phyloP scores from a whole-genome alignment of 345 rosid genomes.

The Brassica incana region DNA sequence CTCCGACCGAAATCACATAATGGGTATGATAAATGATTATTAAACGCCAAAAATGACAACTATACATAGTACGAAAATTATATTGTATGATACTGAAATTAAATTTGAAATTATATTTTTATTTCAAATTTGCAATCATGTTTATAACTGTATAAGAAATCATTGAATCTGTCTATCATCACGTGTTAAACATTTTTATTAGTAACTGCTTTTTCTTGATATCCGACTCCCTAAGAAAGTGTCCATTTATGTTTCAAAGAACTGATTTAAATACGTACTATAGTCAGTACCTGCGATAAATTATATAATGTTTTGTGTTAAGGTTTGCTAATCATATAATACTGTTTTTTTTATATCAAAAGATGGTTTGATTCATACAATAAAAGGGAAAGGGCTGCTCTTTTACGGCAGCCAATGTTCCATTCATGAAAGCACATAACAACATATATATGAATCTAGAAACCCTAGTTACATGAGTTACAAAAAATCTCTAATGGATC shows the following conservation, averaged over 20 bases:
- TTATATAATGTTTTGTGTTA: neutral
- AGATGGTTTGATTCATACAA: too few species aligned
- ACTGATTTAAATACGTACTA: neutral
- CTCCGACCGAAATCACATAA: too few species aligned
- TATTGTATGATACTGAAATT: neutral
- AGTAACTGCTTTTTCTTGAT: slow-evolving; percentile 4
- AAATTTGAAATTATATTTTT: neutral
- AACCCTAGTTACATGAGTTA: too few species aligned
- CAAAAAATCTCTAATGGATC: too few species aligned
- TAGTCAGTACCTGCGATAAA: neutral
- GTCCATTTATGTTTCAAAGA: neutral
- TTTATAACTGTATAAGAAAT: neutral
- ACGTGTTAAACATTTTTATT: neutral
- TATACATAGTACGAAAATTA: neutral
- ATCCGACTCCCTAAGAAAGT: neutral
- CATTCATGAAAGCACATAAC: too few species aligned
- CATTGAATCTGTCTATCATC: neutral
- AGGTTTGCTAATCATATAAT: neutral
- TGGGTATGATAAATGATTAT: neutral
- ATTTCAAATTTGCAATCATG: neutral
- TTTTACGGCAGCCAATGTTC: too few species aligned
- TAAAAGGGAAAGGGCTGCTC: too few species aligned
- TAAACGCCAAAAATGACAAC: neutral
- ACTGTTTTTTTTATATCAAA: neutral
- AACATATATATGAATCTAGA: too few species aligned